Evolutionary conservation across 2,329 filamentous ascomycete genomes (phyloP).

Genomic region (Colletotrichum cordylinicola): DNA sequence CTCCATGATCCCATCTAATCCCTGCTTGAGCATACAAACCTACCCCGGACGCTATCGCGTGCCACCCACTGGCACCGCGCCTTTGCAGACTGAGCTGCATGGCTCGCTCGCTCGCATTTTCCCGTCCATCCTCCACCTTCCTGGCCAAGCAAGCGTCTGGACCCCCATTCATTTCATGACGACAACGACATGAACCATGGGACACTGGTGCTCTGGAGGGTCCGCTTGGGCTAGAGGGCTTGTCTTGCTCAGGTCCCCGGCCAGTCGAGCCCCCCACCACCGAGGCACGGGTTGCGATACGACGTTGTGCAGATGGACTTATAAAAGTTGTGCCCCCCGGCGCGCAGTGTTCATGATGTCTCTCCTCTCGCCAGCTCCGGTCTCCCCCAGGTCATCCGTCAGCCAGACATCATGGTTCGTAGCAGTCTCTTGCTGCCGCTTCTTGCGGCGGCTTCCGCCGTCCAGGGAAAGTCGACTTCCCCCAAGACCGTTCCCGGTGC

Average conservation of each 20-base stretch:
- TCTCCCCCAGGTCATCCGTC: conserved; percentile 10
- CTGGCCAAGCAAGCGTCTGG: conserved; percentile 5
- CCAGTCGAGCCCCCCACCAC: not conserved
- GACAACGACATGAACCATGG: not conserved
- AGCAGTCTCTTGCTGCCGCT: conserved; percentile 38
- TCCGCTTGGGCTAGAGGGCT: not conserved
- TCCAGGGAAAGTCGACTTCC: conserved; percentile 29
- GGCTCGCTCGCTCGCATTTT: not conserved
- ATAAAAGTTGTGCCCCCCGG: conserved; percentile 10
- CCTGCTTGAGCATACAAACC: not conserved
- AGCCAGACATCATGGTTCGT: conserved; percentile 40
- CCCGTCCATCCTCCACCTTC: conserved; percentile 9
- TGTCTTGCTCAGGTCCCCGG: not conserved
- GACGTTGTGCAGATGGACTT: not conserved
- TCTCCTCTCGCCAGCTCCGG: conserved; percentile 3
- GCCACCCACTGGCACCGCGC: not conserved
- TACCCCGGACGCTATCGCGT: not conserved
- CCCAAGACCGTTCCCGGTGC: conserved; percentile 46
- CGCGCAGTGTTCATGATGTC: not conserved
- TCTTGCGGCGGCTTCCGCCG: conserved; percentile 36
- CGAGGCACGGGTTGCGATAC: not conserved
- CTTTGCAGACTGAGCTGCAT: not conserved
- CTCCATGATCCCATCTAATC: not conserved
- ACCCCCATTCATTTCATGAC: not conserved
- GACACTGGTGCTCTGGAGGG: not conserved